Percentiles rank a stretch among this genome's conserved stretches.
These are phyloP conservation scores for Poteriospumella lacustris DNA, from an alignment of 108 stramenopile species.

Conservation along the genomic window DNA sequence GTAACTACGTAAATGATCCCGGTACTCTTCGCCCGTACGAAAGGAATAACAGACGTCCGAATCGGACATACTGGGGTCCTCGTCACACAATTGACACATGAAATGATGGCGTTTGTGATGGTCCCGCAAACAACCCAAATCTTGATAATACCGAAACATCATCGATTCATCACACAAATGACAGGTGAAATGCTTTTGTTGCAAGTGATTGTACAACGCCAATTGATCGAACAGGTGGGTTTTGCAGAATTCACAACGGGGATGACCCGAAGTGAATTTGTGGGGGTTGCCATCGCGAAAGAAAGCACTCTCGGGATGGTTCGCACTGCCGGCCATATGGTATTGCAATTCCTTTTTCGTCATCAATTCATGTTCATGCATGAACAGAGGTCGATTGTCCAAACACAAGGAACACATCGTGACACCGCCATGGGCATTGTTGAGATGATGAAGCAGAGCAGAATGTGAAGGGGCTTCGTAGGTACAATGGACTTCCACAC, in stretches of 20 bases:
- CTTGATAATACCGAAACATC: constrained; percentile 22
- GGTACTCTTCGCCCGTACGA: not conserved
- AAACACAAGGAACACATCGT: not conserved
- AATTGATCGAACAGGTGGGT: not conserved
- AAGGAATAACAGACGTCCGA: not conserved
- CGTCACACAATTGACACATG: not conserved
- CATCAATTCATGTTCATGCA: not conserved
- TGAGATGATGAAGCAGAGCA: not conserved
- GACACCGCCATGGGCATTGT: not conserved
- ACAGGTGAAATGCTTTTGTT: not conserved
- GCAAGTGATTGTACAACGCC: not conserved
- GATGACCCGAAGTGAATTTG: not conserved
- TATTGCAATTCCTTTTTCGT: not conserved
- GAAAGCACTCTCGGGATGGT: not conserved
- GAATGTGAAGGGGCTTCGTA: not conserved
- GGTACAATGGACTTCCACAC: not conserved
- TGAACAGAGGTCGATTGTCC: constrained; percentile 5
- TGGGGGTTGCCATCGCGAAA: not conserved
- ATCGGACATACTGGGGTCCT: not conserved
- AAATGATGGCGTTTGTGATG: not conserved
- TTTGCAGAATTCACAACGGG: not conserved
- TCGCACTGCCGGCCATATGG: not conserved
- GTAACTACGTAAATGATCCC: not conserved
- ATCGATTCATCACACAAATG: not conserved
- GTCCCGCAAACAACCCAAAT: not conserved